Conservation (phyloP, 2,329 filamentous ascomycete species). For the Colletotrichum abscissum region DNA sequence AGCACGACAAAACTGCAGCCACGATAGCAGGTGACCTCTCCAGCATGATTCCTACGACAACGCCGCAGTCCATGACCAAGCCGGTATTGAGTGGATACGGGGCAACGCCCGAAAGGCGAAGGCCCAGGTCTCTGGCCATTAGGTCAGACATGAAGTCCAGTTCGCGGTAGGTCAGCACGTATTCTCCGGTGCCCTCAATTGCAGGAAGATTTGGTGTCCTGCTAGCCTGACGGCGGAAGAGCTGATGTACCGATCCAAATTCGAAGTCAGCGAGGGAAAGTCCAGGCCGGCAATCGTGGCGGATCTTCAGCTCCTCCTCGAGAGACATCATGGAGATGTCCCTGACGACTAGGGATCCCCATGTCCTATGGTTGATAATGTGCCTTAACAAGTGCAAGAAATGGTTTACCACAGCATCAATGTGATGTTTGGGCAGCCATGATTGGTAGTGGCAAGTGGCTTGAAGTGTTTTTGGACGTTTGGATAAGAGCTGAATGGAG, state of each 20-base stretch:
- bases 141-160: conserved; percentile 7
- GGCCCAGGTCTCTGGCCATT: neutral
- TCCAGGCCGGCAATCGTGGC: neutral
- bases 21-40: neutral
- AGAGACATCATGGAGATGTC: neutral
- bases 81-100: neutral
- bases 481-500: neutral
- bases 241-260: neutral
- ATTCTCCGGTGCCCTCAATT: conserved; percentile 10
- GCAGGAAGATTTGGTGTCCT: conserved; percentile 5
- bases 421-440: neutral
- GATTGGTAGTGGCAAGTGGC: neutral
- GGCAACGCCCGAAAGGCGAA: neutral
- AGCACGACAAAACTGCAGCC: conserved; percentile 2
- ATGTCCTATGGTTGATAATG: neutral
- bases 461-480: neutral
- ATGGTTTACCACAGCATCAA: neutral
- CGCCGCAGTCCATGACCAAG: neutral
- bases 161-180: neutral
- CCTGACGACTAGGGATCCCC: neutral
- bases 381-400: neutral
- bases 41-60: neutral
- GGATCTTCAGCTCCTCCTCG: neutral
- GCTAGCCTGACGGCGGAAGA: neutral
- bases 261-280: neutral